Evolutionary conservation across 306 rosid genomes (phyloP).

Genomic region (Ziziphus jujuba): DNA sequence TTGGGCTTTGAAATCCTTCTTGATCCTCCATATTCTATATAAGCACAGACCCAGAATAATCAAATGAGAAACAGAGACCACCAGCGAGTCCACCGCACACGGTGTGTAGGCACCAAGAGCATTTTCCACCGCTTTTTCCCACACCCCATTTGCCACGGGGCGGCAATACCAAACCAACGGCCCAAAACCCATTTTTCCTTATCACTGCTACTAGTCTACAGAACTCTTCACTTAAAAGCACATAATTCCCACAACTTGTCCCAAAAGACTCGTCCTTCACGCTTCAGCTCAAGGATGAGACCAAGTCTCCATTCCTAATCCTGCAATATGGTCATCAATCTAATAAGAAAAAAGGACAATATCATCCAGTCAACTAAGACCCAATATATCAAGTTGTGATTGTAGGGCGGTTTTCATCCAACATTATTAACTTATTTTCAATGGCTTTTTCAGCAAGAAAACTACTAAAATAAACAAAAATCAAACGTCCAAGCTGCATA

Average conservation of each 20-base stretch:
- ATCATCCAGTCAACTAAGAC: too few relatives aligned
- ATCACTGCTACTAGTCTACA: conserved; percentile 6
- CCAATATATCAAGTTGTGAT: too few relatives aligned
- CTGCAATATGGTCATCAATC: conserved; percentile 6
- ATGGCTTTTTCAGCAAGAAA: too few relatives aligned
- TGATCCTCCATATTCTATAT: conserved; percentile 74
- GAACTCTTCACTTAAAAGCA: conserved; percentile 20
- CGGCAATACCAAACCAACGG: conserved; percentile 82
- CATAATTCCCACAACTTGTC: conserved; percentile 7
- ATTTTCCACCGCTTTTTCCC: conserved; percentile 76
- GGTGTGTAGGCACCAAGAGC: conserved; percentile 91
- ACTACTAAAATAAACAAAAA: too few relatives aligned
- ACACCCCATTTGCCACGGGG: conserved; percentile 72
- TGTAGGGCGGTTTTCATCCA: too few relatives aligned
- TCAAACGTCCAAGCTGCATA: too few relatives aligned
- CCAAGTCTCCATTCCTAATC: conserved; percentile 7
- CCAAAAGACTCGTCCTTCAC: not conserved
- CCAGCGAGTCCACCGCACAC: conserved; percentile 72
- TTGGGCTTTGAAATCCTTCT: conserved; percentile 59
- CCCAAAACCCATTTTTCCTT: conserved; percentile 58
- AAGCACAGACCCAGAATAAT: conserved; percentile 67
- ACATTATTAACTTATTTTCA: too few relatives aligned
- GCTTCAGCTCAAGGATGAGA: too few relatives aligned
- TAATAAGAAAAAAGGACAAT: too few relatives aligned
- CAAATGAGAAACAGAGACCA: conserved; percentile 63